phyloP scores from a whole-genome alignment of 257 asterid species.

The Eustoma russellianum region DNA sequence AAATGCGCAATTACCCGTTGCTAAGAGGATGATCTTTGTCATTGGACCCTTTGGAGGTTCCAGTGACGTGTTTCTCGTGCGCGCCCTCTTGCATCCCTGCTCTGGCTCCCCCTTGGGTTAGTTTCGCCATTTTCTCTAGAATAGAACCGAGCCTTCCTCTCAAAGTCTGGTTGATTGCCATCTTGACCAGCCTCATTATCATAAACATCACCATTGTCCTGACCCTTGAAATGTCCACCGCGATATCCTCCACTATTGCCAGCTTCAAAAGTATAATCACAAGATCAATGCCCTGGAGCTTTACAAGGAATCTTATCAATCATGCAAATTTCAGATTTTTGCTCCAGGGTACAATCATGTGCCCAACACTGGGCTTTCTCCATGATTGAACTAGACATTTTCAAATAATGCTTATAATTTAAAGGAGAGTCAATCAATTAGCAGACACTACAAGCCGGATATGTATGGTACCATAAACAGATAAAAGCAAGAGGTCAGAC shows the following conservation, averaged over 20 bases:
- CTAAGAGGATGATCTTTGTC: no score
- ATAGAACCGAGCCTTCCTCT: slow-evolving; percentile 6
- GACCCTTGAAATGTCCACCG: slow-evolving; percentile 8
- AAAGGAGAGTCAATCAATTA: no score
- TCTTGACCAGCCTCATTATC: slow-evolving; percentile 5
- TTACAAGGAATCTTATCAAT: not conserved
- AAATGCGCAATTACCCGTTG: no score
- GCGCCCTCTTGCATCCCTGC: not conserved
- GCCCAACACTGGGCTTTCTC: no score
- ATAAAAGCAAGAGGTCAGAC: not conserved
- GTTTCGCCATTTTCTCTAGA: slow-evolving; percentile 10
- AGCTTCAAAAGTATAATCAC: slow-evolving; percentile 14
- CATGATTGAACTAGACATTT: not conserved
- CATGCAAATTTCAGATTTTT: not conserved
- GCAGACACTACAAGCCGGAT: no score
- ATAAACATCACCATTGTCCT: slow-evolving; percentile 10
- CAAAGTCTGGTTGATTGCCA: not conserved
- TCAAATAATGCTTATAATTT: no score
- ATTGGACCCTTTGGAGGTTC: no score
- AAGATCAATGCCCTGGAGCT: not conserved
- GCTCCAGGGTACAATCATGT: no score
- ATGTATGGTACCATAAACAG: no score
- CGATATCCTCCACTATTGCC: slow-evolving; percentile 11
- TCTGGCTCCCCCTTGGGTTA: not conserved
- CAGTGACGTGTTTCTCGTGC: no score